Conservation (phyloP, 2,329 filamentous ascomycete species). For the Madurella mycetomatis region DNA sequence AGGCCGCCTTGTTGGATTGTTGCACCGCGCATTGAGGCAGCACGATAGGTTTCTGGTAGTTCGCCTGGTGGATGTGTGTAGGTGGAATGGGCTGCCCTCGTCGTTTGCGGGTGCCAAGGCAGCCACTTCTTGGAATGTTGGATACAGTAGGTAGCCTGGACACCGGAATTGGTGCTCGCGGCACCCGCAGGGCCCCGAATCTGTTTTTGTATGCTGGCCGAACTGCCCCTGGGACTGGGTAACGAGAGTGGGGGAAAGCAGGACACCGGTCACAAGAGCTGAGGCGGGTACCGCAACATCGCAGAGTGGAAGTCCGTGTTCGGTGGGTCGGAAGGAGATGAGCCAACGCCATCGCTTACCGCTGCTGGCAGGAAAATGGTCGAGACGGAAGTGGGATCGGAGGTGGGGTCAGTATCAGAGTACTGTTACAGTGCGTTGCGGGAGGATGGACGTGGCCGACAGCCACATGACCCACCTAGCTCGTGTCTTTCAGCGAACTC, state of each 20-base stretch:
- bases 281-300: conserved; percentile 19
- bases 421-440: conserved; percentile 11
- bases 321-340: conserved; percentile 10
- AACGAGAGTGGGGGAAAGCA: conserved; percentile 3
- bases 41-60: not conserved
- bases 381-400: conserved; percentile 14
- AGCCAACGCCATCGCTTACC: conserved; percentile 11
- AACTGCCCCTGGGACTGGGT: conserved; percentile 2
- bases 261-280: conserved; percentile 18
- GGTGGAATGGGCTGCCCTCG: not conserved
- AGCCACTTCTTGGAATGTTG: conserved; percentile 6
- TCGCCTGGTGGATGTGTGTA: not conserved
- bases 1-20: not conserved
- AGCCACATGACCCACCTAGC: conserved; percentile 12
- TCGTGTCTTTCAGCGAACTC: not conserved
- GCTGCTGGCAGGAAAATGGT: not conserved
- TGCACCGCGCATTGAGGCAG: conserved; percentile 2
- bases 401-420: conserved; percentile 8
- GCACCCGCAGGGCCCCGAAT: conserved; percentile 8
- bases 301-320: conserved; percentile 5
- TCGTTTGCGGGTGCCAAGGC: not conserved
- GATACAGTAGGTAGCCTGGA: not conserved
- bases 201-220: conserved; percentile 16
- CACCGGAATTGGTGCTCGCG: not conserved
- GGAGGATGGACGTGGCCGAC: not conserved